A percentile compares a stretch with the other conserved stretches of the same genome.
phyloP scores from a whole-genome alignment of 2,329 filamentous ascomycete species.

The Trichoderma arundinaceum region DNA sequence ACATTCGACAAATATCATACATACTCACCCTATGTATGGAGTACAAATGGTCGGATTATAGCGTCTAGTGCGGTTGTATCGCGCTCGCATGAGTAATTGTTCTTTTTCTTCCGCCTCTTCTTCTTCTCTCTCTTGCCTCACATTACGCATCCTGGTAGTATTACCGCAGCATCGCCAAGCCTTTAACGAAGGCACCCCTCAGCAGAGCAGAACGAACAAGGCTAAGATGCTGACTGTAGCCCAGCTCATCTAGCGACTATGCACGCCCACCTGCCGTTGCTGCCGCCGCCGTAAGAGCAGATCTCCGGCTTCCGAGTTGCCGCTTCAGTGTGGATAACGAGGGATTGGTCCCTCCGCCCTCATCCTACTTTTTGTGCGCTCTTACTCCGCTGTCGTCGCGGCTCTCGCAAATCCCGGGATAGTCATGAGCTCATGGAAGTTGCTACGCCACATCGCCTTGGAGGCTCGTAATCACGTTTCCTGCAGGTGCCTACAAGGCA shows the following conservation, averaged over 20 bases:
- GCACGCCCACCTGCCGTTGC: slow-evolving; percentile 1
- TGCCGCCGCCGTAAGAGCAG: slow-evolving; percentile 2
- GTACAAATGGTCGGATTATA: background rate
- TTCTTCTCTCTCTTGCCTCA: background rate
- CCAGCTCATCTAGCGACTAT: background rate
- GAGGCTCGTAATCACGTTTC: background rate
- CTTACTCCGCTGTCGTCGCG: background rate
- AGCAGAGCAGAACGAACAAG: background rate
- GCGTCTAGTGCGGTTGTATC: background rate
- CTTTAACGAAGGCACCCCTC: background rate
- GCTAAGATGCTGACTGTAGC: slow-evolving; percentile 7
- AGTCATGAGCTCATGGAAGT: background rate
- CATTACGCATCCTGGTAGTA: background rate
- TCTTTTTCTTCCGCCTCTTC: too few relatives aligned
- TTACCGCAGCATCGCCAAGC: slow-evolving; percentile 1
- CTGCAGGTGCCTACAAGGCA: background rate
- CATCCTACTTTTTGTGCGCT: background rate
- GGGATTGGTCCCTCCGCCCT: background rate
- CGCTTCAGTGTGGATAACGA: slow-evolving; percentile 8
- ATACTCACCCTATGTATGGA: background rate
- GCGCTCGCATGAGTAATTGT: background rate
- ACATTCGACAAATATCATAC: background rate
- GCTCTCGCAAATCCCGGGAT: background rate
- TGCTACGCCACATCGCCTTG: background rate
- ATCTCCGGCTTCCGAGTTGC: slow-evolving; percentile 20